These are phyloP conservation scores for Kregervanrija fluxuum DNA, from an alignment of 805 yeast species.

Conservation along the genomic window DNA sequence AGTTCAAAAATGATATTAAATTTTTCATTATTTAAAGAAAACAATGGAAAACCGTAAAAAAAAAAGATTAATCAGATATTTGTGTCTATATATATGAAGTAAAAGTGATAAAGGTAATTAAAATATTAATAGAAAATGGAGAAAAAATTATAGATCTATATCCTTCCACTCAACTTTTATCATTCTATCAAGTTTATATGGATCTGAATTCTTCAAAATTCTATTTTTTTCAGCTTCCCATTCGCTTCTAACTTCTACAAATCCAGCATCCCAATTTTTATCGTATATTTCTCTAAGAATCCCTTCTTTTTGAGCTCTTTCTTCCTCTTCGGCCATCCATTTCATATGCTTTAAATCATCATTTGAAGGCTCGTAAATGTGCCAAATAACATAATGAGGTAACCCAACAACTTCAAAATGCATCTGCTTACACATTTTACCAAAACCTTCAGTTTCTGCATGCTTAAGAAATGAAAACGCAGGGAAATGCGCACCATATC, in stretches of 20 bases:
- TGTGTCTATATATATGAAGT: too few relatives aligned
- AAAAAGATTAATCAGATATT: too few relatives aligned
- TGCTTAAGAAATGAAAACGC: slow-evolving; percentile 94
- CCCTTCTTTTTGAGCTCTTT: slow-evolving; percentile 53
- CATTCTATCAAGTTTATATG: slow-evolving; percentile 34
- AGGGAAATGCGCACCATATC: slow-evolving; percentile 89
- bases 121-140: too few relatives aligned
- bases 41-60: too few relatives aligned
- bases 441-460: slow-evolving; percentile 98
- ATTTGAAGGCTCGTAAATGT: slow-evolving; percentile 88
- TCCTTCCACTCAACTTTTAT: slow-evolving; percentile 67
- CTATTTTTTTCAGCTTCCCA: slow-evolving; percentile 70
- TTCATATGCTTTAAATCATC: slow-evolving; percentile 83
- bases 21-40: too few relatives aligned
- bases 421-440: slow-evolving; percentile 81
- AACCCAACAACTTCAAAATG: slow-evolving; percentile 81
- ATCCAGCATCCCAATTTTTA: slow-evolving; percentile 70
- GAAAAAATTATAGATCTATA: slow-evolving; percentile 28
- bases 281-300: slow-evolving; percentile 59
- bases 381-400: slow-evolving; percentile 96
- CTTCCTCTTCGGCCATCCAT: slow-evolving; percentile 81
- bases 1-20: too few relatives aligned
- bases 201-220: slow-evolving; percentile 73
- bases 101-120: too few relatives aligned
- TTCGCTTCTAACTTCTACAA: slow-evolving; percentile 61